Evolutionary conservation across 805 yeast genomes (phyloP).

Genomic region (Starmerella ratchasimensis): DNA sequence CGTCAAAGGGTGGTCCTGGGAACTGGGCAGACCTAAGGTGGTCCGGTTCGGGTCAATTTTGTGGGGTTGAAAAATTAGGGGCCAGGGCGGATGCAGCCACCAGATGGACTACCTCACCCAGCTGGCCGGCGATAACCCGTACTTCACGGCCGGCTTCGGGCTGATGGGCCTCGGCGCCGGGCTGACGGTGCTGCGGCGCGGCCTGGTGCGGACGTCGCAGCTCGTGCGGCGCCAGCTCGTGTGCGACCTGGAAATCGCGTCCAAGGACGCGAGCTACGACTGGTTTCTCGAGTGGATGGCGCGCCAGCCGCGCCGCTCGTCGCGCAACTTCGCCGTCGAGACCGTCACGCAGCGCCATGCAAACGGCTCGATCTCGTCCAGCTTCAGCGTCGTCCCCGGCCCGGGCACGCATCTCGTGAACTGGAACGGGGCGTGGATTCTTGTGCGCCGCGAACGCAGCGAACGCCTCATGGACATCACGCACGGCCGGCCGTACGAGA

Average conservation of each 20-base stretch:
- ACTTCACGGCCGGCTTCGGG: slow-evolving; percentile 97
- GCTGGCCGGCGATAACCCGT: slow-evolving; percentile 57
- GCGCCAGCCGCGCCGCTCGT: slow-evolving; percentile 53
- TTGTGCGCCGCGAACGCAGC: slow-evolving; percentile 79
- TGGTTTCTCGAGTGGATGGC: slow-evolving; percentile 99
- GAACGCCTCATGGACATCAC: slow-evolving; percentile 79
- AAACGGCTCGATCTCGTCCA: slow-evolving; percentile 79
- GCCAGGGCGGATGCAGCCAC: too few species aligned
- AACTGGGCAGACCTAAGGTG: too few species aligned
- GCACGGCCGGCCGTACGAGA: slow-evolving; percentile 88
- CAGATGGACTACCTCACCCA: slow-evolving; percentile 9
- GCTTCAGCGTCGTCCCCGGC: slow-evolving; percentile 87
- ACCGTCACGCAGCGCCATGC: slow-evolving; percentile 79
- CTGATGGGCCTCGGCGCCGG: slow-evolving; percentile 89
- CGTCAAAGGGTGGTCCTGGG: too few species aligned
- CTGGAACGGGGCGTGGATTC: slow-evolving; percentile 77
- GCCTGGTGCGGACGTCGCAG: slow-evolving; percentile 46
- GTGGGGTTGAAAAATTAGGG: too few species aligned
- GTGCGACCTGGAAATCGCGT: slow-evolving; percentile 85
- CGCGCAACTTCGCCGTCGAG: slow-evolving; percentile 81
- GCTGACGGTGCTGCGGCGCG: slow-evolving; percentile 62
- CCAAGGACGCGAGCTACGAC: slow-evolving; percentile 80
- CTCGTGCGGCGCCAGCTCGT: slow-evolving; percentile 69
- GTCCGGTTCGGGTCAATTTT: too few species aligned
- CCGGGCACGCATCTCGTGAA: slow-evolving; percentile 85